Percentiles rank a stretch among this genome's conserved stretches.
Evolutionary conservation across 257 asterid species (phyloP).

Genomic region (Petunia secreta): DNA sequence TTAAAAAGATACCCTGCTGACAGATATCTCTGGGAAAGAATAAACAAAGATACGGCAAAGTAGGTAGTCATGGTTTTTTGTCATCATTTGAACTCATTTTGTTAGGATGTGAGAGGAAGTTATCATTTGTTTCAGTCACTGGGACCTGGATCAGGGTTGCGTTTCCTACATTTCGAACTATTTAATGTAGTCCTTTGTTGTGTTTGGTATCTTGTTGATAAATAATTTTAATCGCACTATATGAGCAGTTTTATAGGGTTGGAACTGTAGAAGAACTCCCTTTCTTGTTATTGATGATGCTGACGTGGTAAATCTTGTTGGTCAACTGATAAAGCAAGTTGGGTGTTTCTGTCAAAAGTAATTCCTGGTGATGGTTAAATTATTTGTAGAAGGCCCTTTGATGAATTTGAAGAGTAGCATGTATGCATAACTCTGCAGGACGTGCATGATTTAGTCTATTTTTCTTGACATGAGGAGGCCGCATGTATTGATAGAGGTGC

Average conservation of each 20-base stretch:
- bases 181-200: no score
- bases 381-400: background rate
- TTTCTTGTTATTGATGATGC: background rate
- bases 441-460: background rate
- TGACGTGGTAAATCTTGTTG: background rate
- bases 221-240: background rate
- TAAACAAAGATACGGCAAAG: no score
- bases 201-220: no score
- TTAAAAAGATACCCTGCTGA: no score
- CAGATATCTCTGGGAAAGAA: no score
- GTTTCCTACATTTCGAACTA: no score
- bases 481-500: background rate
- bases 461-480: background rate
- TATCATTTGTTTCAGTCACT: no score
- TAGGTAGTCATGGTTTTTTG: no score
- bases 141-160: no score
- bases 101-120: no score
- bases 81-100: no score
- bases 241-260: background rate
- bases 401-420: background rate
- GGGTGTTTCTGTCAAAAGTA: background rate
- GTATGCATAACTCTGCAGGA: background rate
- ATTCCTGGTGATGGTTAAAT: background rate
- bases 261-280: background rate
- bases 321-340: slow-evolving; percentile 11